Percentiles rank a stretch among this genome's conserved stretches.
phyloP scores from a whole-genome alignment of 2,329 filamentous ascomycete species.

The Tolypocladium tundrense region DNA sequence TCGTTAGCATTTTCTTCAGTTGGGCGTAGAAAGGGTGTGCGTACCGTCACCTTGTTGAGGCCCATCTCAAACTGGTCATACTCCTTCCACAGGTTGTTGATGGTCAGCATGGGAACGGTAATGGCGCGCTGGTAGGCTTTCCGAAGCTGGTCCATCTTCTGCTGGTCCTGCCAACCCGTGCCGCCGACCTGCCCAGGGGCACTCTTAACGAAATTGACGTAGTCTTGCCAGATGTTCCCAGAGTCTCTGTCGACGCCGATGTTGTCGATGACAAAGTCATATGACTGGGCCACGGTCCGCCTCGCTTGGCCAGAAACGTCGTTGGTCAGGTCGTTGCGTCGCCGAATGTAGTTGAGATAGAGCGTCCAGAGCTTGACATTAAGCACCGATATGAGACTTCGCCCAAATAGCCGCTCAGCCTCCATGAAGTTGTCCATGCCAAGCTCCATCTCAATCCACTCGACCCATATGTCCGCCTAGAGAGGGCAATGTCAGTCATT shows the following conservation, averaged over 20 bases:
- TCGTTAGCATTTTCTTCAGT: slow-evolving; percentile 7
- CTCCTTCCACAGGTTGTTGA: slow-evolving; percentile 88
- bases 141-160: slow-evolving; percentile 91
- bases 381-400: slow-evolving; percentile 66
- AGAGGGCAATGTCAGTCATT: slow-evolving; percentile 15
- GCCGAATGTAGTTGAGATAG: slow-evolving; percentile 91
- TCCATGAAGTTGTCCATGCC: slow-evolving; percentile 71
- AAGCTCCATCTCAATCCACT: slow-evolving; percentile 82
- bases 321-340: slow-evolving; percentile 72
- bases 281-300: slow-evolving; percentile 71
- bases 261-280: slow-evolving; percentile 83
- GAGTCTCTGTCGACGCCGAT: slow-evolving; percentile 89
- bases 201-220: slow-evolving; percentile 84
- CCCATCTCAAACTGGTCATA: slow-evolving; percentile 95
- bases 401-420: slow-evolving; percentile 75
- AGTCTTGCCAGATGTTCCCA: slow-evolving; percentile 85
- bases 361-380: slow-evolving; percentile 84
- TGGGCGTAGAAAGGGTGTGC: slow-evolving; percentile 12
- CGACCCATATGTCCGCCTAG: slow-evolving; percentile 85
- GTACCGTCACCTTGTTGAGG: slow-evolving; percentile 81
- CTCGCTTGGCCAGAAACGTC: slow-evolving; percentile 71
- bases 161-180: slow-evolving; percentile 86
- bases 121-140: slow-evolving; percentile 90
- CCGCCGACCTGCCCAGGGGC: slow-evolving; percentile 81
- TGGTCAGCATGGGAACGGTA: slow-evolving; percentile 70